Evolutionary conservation across 257 asterid genomes (phyloP).

Genomic region (Gardenia jasminoides): DNA sequence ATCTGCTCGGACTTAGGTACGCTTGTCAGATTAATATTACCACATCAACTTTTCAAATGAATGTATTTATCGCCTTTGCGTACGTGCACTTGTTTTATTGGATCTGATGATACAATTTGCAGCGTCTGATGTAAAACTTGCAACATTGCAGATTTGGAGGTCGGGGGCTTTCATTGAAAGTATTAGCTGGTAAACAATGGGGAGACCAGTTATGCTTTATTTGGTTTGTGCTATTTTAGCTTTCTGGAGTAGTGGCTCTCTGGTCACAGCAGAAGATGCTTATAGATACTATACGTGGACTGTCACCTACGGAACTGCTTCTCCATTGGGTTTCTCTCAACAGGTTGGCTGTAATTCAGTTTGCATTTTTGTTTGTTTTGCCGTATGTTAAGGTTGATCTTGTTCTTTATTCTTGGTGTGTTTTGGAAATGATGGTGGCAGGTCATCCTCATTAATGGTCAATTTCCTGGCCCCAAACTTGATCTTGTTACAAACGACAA

Average conservation of each 20-base stretch:
- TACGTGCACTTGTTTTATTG: background rate
- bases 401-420: background rate
- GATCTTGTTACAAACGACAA: constrained; percentile 88
- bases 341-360: constrained; percentile 42
- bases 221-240: constrained; percentile 41
- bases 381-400: background rate
- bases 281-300: constrained; percentile 86
- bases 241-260: constrained; percentile 35
- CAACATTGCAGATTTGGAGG: constrained; percentile 43
- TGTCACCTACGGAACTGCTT: constrained; percentile 73
- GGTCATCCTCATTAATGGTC: constrained; percentile 91
- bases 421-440: constrained; percentile 32
- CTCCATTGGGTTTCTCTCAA: constrained; percentile 78
- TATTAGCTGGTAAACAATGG: constrained; percentile 40
- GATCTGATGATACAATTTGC: background rate
- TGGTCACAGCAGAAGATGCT: constrained; percentile 72
- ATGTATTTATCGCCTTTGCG: background rate
- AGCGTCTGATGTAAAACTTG: constrained; percentile 12
- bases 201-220: constrained; percentile 29
- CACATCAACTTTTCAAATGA: background rate
- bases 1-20: background rate
- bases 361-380: background rate
- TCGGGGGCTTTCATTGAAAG: constrained; percentile 15
- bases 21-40: background rate
- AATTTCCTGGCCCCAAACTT: constrained; percentile 91